These are phyloP conservation scores for Grosmannia serpens DNA, from an alignment of 2,329 filamentous ascomycete species.

Conservation along the genomic window DNA sequence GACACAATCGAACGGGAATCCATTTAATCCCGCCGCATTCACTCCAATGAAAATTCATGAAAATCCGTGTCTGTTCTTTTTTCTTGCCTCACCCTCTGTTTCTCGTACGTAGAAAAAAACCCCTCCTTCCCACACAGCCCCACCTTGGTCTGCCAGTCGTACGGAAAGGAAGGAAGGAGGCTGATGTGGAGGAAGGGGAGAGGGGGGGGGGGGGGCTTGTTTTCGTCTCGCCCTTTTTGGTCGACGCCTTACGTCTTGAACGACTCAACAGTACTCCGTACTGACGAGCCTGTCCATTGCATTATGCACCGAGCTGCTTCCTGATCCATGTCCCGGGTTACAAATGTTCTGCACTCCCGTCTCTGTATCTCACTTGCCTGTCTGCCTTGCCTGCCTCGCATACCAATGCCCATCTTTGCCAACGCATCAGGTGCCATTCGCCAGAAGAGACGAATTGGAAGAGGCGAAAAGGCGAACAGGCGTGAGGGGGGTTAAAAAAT, in stretches of 20 bases:
- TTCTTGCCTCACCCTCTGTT: background rate
- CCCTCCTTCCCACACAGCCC: constrained; percentile 2
- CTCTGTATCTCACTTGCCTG: constrained; percentile 1
- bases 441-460: constrained; percentile 3
- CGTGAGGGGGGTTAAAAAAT: background rate
- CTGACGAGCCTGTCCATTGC: background rate
- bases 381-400: constrained; percentile 1
- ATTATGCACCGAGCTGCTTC: background rate
- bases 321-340: background rate
- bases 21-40: background rate
- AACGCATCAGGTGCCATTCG: constrained; percentile 10
- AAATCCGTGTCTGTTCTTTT: constrained; percentile 6
- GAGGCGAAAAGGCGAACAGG: background rate
- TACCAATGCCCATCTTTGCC: constrained; percentile 2
- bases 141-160: background rate
- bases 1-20: background rate
- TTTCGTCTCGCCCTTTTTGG: background rate
- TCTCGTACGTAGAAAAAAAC: background rate
- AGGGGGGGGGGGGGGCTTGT: background rate
- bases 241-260: background rate
- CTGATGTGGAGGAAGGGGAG: background rate
- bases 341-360: background rate
- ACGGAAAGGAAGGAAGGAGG: background rate
- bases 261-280: background rate
- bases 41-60: constrained; percentile 22